Conservation (phyloP, 148 eudicot species). For the Pharnaceum exiguum region DNA sequence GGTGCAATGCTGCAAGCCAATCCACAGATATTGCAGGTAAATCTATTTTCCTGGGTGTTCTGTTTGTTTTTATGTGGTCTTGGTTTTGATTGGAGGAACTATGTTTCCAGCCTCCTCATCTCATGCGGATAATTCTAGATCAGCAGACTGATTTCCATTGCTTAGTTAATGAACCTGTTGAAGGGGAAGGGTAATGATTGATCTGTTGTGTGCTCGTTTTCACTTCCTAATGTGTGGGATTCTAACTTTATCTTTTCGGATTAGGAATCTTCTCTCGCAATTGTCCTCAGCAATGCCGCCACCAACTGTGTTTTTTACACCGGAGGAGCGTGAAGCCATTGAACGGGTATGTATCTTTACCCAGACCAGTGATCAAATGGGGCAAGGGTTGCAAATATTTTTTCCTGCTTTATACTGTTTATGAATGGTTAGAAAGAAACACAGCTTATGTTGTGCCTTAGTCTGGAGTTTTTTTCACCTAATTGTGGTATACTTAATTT, state of each 20-base stretch:
- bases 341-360: conserved; percentile 80
- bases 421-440: too few relatives aligned
- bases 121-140: conserved; percentile 78
- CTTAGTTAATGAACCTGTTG: conserved; percentile 76
- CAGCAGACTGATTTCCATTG: conserved; percentile 81
- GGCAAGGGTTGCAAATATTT: background rate
- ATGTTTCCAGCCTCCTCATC: conserved; percentile 77
- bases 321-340: conserved; percentile 81
- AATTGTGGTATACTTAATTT: too few relatives aligned
- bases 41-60: background rate
- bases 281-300: conserved; percentile 62
- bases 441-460: too few relatives aligned
- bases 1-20: conserved; percentile 93
- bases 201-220: conserved; percentile 2
- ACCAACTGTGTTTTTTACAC: conserved; percentile 64
- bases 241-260: conserved; percentile 9
- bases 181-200: conserved; percentile 62
- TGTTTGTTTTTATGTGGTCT: background rate
- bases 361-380: background rate
- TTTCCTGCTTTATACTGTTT: too few relatives aligned
- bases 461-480: too few relatives aligned
- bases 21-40: conserved; percentile 86
- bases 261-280: conserved; percentile 57
- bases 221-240: background rate
- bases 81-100: conserved; percentile 21